Base-by-base conservation (phyloP, 75 land plant species). In the Ceratopteris richardii region DNA sequence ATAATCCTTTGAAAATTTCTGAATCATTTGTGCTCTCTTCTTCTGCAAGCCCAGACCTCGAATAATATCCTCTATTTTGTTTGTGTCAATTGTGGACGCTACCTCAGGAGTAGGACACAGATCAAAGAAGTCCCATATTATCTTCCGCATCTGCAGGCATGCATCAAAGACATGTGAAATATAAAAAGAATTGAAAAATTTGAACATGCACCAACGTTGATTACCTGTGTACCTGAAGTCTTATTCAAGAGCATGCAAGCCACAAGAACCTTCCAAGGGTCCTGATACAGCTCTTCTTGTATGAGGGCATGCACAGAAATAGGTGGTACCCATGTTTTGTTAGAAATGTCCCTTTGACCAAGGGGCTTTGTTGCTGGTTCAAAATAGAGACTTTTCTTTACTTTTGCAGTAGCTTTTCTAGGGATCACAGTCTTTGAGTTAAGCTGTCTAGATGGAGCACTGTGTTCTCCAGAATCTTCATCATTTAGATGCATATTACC, bases 241-340 rank as follows among this genome's bases (percentile, higher is more conserved):
- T 55, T 25, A 44, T 93, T 88, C 36, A 88, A 74, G 33, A 88
- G 74, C 56, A 88, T 83, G 66, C 98, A 93, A 31, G 92, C 87
- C 11, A 93, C 77, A 47, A 93, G 55, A 50, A 93, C 85, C 71
- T 85, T 93, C 98, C 98, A 93, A 29, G 98, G 90, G 42, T 93
- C 95, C 44, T 66, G 55, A 18, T 63, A 69, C 54, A 89, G 80
- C 5, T 73, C 36, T 57, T 91, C 86, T 60, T 90, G 96, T 11
- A 90, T 75, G 5, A 90, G 72, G 13, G 43, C 22, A 51, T 76
- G 66, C 16, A 65, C 63, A 0, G 87, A 90, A 3, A 43, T 52
- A 1, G 96, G 96, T 16, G 96, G 96, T 40, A 63, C 54, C 83
- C 90, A 90, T 0, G 19, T 44, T 65, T 72, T 72, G 44, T 64